Conservation (phyloP, 2,329 filamentous ascomycete genomes). For the Emmonsia crescens region DNA sequence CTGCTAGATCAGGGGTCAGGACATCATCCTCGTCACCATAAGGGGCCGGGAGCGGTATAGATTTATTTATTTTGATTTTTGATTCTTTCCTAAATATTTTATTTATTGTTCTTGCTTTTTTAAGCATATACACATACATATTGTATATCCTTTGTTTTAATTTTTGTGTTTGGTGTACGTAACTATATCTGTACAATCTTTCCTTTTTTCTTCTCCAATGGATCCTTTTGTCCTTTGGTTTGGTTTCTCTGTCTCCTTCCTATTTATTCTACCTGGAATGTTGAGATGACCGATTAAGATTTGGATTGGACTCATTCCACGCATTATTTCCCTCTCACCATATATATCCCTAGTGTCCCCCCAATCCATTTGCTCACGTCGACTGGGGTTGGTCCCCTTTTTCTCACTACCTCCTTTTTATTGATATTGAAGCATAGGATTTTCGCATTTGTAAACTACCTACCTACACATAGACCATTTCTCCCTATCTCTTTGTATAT, state of each 20-base stretch:
- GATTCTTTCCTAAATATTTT: no score
- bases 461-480: no score
- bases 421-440: no score
- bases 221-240: neutral
- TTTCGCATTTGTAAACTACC: no score
- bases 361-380: no score
- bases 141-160: neutral
- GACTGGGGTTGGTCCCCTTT: no score
- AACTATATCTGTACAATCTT: neutral
- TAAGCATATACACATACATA: neutral
- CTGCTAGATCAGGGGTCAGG: slow-evolving; percentile 58
- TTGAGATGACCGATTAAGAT: neutral
- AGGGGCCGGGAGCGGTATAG: slow-evolving; percentile 29
- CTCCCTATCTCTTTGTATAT: no score
- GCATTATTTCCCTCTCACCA: no score
- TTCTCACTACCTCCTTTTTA: no score
- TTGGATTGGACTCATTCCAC: neutral
- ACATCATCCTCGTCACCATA: slow-evolving; percentile 20
- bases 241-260: neutral
- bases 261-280: neutral
- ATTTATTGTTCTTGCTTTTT: neutral
- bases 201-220: neutral
- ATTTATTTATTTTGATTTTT: slow-evolving; percentile 1
- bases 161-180: neutral
- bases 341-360: no score